Conservation (phyloP, 768 basidiomycete species). For the Kwoniella sp. region DNA sequence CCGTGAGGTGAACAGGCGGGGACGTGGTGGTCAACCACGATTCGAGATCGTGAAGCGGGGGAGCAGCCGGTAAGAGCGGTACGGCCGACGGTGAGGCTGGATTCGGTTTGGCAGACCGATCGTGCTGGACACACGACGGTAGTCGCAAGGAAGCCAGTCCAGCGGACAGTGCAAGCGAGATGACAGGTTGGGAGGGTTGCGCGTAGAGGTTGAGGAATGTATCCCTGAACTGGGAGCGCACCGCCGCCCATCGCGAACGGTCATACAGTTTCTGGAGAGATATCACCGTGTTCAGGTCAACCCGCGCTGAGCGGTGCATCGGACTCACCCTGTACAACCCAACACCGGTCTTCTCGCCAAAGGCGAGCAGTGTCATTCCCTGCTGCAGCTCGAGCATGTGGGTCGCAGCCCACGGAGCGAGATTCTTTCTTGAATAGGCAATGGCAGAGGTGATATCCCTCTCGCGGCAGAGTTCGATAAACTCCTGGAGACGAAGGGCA, state of each 20-base stretch:
- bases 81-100: background rate
- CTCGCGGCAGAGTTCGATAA: slow-evolving; percentile 78
- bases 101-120: no score
- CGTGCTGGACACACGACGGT: slow-evolving; percentile 64
- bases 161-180: slow-evolving; percentile 82
- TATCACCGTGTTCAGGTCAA: background rate
- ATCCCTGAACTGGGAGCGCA: slow-evolving; percentile 73
- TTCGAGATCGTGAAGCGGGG: slow-evolving; percentile 42
- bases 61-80: slow-evolving; percentile 37
- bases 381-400: slow-evolving; percentile 73
- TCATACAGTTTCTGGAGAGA: slow-evolving; percentile 72
- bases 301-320: no score
- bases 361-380: slow-evolving; percentile 72
- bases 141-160: slow-evolving; percentile 87
- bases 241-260: slow-evolving; percentile 65
- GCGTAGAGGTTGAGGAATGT: slow-evolving; percentile 84
- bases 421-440: slow-evolving; percentile 72
- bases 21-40: slow-evolving; percentile 42
- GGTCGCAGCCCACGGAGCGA: slow-evolving; percentile 70
- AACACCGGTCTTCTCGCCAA: slow-evolving; percentile 61
- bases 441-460: slow-evolving; percentile 71
- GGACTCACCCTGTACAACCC: slow-evolving; percentile 69
- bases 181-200: slow-evolving; percentile 77
- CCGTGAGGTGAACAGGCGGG: slow-evolving; percentile 18
- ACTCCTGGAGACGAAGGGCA: slow-evolving; percentile 90